These are phyloP conservation scores for Diaporthe longicolla DNA, from an alignment of 2,329 filamentous ascomycete species.

Conservation along the genomic window DNA sequence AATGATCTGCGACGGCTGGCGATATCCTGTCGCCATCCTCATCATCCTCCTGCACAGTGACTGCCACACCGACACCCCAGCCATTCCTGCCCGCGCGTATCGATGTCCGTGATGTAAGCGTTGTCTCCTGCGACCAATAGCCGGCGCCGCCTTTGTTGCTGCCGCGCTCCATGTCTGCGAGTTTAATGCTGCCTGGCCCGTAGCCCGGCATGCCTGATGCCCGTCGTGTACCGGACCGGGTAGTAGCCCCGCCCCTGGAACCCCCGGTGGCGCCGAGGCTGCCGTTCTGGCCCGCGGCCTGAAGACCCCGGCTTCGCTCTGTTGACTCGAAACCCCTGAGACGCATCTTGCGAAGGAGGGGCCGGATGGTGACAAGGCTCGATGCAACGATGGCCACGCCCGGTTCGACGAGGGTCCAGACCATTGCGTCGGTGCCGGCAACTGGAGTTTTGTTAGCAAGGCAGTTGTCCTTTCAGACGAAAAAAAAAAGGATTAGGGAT, in stretches of 20 bases:
- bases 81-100: constrained; percentile 6
- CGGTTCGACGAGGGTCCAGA: constrained; percentile 71
- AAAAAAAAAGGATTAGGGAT: not conserved
- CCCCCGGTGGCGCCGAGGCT: constrained; percentile 36
- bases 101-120: constrained; percentile 21
- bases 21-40: constrained; percentile 42
- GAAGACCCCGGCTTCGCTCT: constrained; percentile 52
- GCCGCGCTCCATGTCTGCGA: constrained; percentile 53
- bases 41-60: constrained; percentile 45
- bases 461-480: not conserved
- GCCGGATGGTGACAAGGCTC: constrained; percentile 68
- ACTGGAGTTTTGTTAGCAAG: constrained; percentile 49
- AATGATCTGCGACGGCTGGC: not conserved
- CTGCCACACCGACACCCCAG: constrained; percentile 14
- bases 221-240: not conserved
- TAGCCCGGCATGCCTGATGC: constrained; percentile 51
- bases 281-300: constrained; percentile 49
- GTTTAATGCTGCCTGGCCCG: constrained; percentile 55
- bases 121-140: constrained; percentile 28
- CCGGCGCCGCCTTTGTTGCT: constrained; percentile 7
- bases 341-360: constrained; percentile 64
- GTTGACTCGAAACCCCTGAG: constrained; percentile 63
- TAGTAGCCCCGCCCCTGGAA: constrained; percentile 20
- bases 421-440: constrained; percentile 65
- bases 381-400: constrained; percentile 69